phyloP scores from a whole-genome alignment of 805 yeast species.

The Naumovozyma castellii region DNA sequence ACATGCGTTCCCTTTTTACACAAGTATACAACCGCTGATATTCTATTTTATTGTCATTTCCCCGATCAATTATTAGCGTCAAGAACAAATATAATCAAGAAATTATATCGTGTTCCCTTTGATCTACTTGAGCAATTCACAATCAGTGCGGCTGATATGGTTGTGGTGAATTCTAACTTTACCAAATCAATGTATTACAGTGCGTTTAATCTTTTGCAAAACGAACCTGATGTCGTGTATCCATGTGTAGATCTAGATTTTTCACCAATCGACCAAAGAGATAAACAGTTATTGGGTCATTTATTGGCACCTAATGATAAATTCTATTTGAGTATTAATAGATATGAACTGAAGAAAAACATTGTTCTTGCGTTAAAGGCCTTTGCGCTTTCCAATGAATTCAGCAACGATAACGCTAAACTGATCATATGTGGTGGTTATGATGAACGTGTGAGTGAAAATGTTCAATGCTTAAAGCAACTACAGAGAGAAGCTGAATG shows the following conservation, averaged over 20 bases:
- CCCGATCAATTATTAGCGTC: constrained; percentile 78
- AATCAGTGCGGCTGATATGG: constrained; percentile 61
- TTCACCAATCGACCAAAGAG: constrained; percentile 11
- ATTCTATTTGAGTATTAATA: constrained; percentile 66
- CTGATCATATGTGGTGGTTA: constrained; percentile 87
- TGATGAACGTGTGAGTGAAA: constrained; percentile 67
- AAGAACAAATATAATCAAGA: constrained; percentile 45
- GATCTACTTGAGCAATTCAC: constrained; percentile 77
- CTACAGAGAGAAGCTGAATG: constrained; percentile 41
- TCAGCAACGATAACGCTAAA: constrained; percentile 30
- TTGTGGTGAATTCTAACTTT: constrained; percentile 83
- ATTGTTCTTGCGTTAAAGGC: constrained; percentile 68
- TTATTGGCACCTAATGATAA: constrained; percentile 12
- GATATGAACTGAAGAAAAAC: constrained; percentile 83
- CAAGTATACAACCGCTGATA: constrained; percentile 33
- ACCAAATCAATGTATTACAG: constrained; percentile 60
- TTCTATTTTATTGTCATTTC: constrained; percentile 89
- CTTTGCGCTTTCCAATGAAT: constrained; percentile 37
- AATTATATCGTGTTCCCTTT: constrained; percentile 69
- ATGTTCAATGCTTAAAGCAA: constrained; percentile 59
- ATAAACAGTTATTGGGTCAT: constrained; percentile 10
- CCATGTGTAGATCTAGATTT: constrained; percentile 58
- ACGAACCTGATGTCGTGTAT: constrained; percentile 30
- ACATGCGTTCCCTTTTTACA: constrained; percentile 66
- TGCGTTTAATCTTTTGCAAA: constrained; percentile 42